A percentile compares a stretch with the other conserved stretches of the same genome.
Conservation (phyloP, 148 eudicot genomes). For the Fagopyrum tataricum region DNA sequence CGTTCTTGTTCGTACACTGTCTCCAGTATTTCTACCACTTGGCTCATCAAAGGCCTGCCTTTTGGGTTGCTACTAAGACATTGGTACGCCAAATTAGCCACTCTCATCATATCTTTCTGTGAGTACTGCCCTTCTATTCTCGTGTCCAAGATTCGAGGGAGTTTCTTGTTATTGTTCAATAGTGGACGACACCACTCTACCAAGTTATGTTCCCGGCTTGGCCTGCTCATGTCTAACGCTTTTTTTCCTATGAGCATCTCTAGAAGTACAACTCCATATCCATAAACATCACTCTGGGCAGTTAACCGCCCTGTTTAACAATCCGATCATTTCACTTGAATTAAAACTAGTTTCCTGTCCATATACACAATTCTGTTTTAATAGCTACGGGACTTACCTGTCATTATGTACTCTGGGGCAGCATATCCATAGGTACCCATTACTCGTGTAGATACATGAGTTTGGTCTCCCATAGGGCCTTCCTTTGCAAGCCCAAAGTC, state of each 20-base stretch:
- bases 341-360: not conserved
- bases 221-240: constrained; percentile 74
- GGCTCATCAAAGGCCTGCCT: constrained; percentile 77
- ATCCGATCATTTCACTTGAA: not conserved
- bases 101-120: constrained; percentile 47
- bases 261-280: constrained; percentile 77
- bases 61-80: constrained; percentile 85
- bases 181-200: constrained; percentile 88
- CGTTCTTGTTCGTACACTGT: constrained; percentile 40
- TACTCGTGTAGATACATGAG: constrained; percentile 87
- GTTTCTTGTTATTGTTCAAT: constrained; percentile 66
- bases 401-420: constrained; percentile 84
- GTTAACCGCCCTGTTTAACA: constrained; percentile 62
- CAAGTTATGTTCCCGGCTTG: constrained; percentile 71
- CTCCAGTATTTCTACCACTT: constrained; percentile 70
- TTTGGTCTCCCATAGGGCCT: constrained; percentile 80
- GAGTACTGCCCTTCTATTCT: constrained; percentile 84
- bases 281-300: constrained; percentile 80
- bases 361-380: not conserved
- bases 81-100: constrained; percentile 66
- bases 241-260: constrained; percentile 84
- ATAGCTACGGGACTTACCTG: constrained; percentile 36
- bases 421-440: constrained; percentile 96
- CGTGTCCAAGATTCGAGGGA: constrained; percentile 53
- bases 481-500: constrained; percentile 91